Evolutionary conservation across 176 grass and related monocot species (phyloP).

Genomic region (Oryza australiensis): DNA sequence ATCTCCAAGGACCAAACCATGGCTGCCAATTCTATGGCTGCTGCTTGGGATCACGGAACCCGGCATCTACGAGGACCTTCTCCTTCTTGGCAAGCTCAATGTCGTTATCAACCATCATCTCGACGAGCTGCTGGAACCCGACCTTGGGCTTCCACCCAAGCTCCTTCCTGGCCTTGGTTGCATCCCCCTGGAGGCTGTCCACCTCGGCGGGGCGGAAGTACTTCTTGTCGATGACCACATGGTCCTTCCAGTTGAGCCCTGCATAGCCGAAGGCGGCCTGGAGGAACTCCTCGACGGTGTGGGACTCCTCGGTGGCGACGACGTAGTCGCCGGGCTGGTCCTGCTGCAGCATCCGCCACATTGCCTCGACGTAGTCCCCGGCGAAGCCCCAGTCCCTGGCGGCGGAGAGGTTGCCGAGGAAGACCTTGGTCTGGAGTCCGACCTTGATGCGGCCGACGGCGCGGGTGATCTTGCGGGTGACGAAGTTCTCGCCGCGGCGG

Average conservation of each 20-base stretch:
- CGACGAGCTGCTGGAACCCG: constrained; percentile 79
- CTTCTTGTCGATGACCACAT: constrained; percentile 86
- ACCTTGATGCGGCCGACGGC: constrained; percentile 86
- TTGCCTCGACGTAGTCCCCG: constrained; percentile 95
- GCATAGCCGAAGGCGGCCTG: constrained; percentile 75
- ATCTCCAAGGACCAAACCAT: not conserved
- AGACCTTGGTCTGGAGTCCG: constrained; percentile 98
- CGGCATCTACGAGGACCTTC: constrained; percentile 89
- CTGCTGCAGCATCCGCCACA: constrained; percentile 99
- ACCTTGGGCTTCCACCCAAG: constrained; percentile 96
- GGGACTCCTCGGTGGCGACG: constrained; percentile 82
- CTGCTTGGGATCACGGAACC: constrained; percentile 86
- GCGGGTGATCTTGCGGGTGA: constrained; percentile 98
- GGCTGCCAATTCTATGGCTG: constrained; percentile 55
- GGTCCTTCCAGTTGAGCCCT: constrained; percentile 88
- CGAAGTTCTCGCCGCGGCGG: constrained; percentile 96
- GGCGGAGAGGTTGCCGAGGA: constrained; percentile 86
- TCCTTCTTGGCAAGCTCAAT: constrained; percentile 86
- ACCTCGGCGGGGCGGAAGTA: constrained; percentile 96
- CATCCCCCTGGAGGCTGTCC: constrained; percentile 83
- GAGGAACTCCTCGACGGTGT: constrained; percentile 85
- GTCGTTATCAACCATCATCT: constrained; percentile 96
- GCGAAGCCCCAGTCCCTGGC: constrained; percentile 94
- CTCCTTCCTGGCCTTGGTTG: constrained; percentile 61
- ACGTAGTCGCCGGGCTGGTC: constrained; percentile 82